Base-by-base conservation (phyloP, 176 grass and related monocot species). In the Typha latifolia region DNA sequence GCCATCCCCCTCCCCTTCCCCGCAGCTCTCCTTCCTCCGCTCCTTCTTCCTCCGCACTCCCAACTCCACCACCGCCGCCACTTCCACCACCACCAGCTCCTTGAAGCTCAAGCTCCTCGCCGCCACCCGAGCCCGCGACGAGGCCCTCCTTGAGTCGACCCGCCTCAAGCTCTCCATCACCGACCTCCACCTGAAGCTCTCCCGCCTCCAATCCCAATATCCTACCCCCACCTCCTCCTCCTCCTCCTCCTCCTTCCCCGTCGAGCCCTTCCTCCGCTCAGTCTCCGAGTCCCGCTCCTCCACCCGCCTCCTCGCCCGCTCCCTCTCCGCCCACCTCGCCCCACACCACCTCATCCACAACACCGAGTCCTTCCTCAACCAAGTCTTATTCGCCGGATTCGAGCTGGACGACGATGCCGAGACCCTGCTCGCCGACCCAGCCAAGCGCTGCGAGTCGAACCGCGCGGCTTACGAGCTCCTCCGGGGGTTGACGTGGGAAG, bases 131-230 rank as follows among this genome's bases (percentile, higher is more conserved):
- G 87, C 80, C 22, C 80, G 94, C 50, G 94, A 99, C 67, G 89
- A 93, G 68, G 83, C 94, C 47, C 75, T 97, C 49, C 75, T 82
- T 61, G 85, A 90, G 61, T 85, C 85, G 48, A 82, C 85, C 47
- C 81, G 90, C 14, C 81, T 99, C 14, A 90, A 81, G 79, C 78
- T 73, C 62, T 85, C 94, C 0, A 76, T 99, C 48, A 64, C 89
- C 12, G 94, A 93, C 79, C 89, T 99, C 47, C 87, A 99, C 78
- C 79, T 24, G 67, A 90, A 93, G 76, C 66, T 99, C 29, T 75
- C 81, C 1, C 78, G 67, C 26, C 86, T 99, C 59, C 62, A 47
- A 3, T 75, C 81, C 1, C 78, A 64, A 14, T 83, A 90, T 63
- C 59, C 69, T 3, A 24, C 27, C 12, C 53, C 69, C 16, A 79